Evolutionary conservation across 106 monocot species (phyloP).

Genomic region (Alisma plantagoaquatica): DNA sequence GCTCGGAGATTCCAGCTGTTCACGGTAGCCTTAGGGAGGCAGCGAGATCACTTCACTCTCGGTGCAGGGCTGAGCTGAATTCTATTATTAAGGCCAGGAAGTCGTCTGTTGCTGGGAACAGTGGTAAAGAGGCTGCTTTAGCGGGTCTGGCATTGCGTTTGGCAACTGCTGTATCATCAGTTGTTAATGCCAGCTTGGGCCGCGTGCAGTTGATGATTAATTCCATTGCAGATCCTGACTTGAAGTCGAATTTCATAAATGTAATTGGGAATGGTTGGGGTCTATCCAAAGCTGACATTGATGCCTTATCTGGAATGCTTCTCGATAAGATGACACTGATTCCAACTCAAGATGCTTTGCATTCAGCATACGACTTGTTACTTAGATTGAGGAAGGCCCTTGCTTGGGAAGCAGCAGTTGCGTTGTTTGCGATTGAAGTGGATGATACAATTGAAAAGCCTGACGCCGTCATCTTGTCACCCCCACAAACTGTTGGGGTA

Average conservation of each 20-base stretch:
- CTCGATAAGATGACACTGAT: constrained; percentile 22
- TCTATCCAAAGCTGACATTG: not conserved
- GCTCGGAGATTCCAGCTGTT: constrained; percentile 42
- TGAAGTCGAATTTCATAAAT: constrained; percentile 11
- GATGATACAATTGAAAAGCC: constrained; percentile 71
- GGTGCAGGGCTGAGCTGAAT: constrained; percentile 54
- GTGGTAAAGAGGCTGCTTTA: constrained; percentile 39
- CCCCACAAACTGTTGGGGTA: constrained; percentile 28
- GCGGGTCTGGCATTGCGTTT: constrained; percentile 24
- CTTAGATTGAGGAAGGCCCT: constrained; percentile 50
- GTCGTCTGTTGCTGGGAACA: constrained; percentile 14
- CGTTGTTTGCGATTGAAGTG: constrained; percentile 55
- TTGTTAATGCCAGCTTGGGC: constrained; percentile 42
- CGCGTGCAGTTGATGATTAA: constrained; percentile 24
- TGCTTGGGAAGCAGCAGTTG: constrained; percentile 75
- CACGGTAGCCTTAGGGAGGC: constrained; percentile 60
- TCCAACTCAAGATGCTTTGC: constrained; percentile 20
- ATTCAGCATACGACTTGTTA: constrained; percentile 30
- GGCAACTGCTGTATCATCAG: constrained; percentile 24
- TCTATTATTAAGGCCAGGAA: constrained; percentile 44
- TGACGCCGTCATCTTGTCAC: constrained; percentile 6
- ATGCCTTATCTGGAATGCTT: constrained; percentile 20
- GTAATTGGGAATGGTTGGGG: constrained; percentile 23
- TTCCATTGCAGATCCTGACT: constrained; percentile 21
- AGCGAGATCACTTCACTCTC: constrained; percentile 42